Evolutionary conservation across 306 rosid species (phyloP).

Genomic region (Datisca glomerata): DNA sequence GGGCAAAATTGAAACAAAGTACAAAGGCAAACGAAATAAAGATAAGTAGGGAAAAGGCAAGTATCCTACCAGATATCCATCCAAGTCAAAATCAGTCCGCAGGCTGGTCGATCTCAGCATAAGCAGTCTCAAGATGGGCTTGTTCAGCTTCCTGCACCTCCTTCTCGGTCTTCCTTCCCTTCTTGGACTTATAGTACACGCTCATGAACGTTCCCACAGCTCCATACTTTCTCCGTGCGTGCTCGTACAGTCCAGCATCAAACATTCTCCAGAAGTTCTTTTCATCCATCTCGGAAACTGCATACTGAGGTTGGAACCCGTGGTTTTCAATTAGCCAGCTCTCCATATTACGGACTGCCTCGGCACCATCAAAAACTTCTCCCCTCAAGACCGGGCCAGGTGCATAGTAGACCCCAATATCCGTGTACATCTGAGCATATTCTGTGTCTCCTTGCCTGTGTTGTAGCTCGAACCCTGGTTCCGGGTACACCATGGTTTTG

Average conservation of each 20-base stretch:
- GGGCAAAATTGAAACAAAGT: too few species aligned
- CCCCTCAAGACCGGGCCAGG: slow-evolving; percentile 95
- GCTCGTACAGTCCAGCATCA: slow-evolving; percentile 72
- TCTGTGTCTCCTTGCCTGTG: slow-evolving; percentile 86
- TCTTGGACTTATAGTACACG: slow-evolving; percentile 91
- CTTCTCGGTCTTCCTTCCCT: slow-evolving; percentile 97
- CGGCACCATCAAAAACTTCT: slow-evolving; percentile 76
- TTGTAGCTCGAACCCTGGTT: slow-evolving; percentile 83
- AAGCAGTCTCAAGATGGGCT: slow-evolving; percentile 72
- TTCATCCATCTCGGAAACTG: slow-evolving; percentile 85
- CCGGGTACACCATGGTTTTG: slow-evolving; percentile 69
- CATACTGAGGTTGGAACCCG: slow-evolving; percentile 87
- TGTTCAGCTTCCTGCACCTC: slow-evolving; percentile 94
- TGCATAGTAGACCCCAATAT: slow-evolving; percentile 84
- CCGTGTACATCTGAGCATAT: slow-evolving; percentile 86
- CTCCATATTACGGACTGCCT: slow-evolving; percentile 76
- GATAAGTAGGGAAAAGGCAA: too few species aligned
- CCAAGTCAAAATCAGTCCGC: slow-evolving; percentile 28
- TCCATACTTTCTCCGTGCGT: slow-evolving; percentile 63
- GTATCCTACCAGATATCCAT: too few species aligned
- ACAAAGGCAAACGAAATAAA: too few species aligned
- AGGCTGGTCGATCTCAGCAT: slow-evolving; percentile 61
- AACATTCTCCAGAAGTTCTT: slow-evolving; percentile 94
- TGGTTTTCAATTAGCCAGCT: slow-evolving; percentile 82
- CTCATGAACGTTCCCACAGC: slow-evolving; percentile 95